These are phyloP conservation scores for Biancaea sappan DNA, from an alignment of 306 rosid species.

Conservation along the genomic window DNA sequence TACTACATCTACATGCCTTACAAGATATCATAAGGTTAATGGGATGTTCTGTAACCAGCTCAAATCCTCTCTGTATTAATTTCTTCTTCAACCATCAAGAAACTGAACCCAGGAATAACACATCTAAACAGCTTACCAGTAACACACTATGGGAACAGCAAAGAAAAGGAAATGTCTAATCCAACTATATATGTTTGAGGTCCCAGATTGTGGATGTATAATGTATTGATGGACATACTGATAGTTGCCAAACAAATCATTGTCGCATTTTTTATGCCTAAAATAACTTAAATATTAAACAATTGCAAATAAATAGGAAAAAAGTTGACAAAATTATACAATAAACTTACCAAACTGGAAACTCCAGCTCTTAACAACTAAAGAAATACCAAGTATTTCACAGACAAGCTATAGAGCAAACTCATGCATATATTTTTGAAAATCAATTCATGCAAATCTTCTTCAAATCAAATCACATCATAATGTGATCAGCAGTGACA, in stretches of 20 bases:
- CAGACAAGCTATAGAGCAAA: background rate
- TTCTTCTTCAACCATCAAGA: background rate
- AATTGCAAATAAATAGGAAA: background rate
- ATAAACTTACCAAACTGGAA: background rate
- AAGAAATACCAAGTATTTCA: background rate
- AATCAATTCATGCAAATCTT: background rate
- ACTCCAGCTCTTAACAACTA: background rate
- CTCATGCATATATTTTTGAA: background rate
- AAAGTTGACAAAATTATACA: background rate
- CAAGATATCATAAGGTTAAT: background rate
- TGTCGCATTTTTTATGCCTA: background rate
- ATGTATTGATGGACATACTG: background rate
- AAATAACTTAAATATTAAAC: background rate
- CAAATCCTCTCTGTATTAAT: background rate
- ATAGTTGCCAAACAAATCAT: background rate
- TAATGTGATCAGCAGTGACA: background rate
- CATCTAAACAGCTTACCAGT: background rate
- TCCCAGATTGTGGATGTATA: background rate
- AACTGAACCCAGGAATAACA: background rate
- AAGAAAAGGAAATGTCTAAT: background rate
- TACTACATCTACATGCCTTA: background rate
- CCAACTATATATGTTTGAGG: background rate
- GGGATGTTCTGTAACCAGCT: background rate
- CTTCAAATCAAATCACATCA: background rate
- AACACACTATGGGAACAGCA: background rate